Base-by-base conservation (phyloP, 805 yeast genomes). In the Wickerhamiella siamensis region DNA sequence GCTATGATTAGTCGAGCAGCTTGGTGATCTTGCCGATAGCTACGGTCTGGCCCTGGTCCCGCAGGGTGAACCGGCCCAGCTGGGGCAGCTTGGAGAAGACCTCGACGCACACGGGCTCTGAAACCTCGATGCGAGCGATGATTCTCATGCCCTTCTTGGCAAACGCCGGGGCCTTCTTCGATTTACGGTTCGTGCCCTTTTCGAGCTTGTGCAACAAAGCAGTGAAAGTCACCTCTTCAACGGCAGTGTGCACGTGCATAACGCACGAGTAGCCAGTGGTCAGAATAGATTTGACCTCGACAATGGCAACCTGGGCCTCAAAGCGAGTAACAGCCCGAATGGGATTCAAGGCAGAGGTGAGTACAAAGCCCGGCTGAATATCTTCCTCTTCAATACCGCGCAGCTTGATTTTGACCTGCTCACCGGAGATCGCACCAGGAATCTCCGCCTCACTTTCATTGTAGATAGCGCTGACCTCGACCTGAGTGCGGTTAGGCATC, bases 121-220 rank as follows among this genome's bases (percentile, higher is more conserved):
- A 69, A 15, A 86, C 70, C 66, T 87, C 95, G 56, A 91, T 69
- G 35, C 80, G 74, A 27, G 96, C 98, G 61, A 91, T 87, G 54
- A 91, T 75, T 77, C 84, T 88, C 97, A 88, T 88, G 57, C 98
- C 98, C 73, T 83, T 83, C 67, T 88, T 91, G 49, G 97, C 99
- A 63, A 86, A 91, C 40, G 96, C 94, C 47, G 98, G 98, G 27
- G 98, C 83, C 63, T 83, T 86, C 74, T 86, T 91, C 47, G 95
- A 83, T 64, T 77, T 82, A 69, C 95, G 80, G 74, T 88, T 88
- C 44, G 97, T 86, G 49, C 95, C 96, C 70, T 83, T 88, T 64
- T 91, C 94, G 55, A 91, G 70, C 66, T 88, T 86, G 68, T 91
- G 97, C 59, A 86, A 70, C 61, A 91, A 72, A 56, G 77, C 77